phyloP scores from a whole-genome alignment of 306 rosid species.

The Echinosophora koreensis region DNA sequence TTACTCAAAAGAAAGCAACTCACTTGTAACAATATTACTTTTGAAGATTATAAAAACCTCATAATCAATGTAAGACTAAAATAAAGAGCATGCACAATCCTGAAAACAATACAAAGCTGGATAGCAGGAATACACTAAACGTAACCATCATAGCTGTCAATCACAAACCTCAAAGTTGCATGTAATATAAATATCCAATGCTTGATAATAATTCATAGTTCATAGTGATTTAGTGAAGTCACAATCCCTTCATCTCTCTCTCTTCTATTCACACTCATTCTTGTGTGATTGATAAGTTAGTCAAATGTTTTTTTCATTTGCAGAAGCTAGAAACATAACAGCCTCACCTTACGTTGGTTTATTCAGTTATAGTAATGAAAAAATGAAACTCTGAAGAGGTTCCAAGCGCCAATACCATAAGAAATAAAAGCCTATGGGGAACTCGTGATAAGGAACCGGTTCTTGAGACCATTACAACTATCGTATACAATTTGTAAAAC shows the following conservation, averaged over 20 bases:
- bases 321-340: not conserved
- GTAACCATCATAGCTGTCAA: constrained; percentile 23
- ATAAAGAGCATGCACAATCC: constrained; percentile 10
- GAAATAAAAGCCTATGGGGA: not conserved
- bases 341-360: not conserved
- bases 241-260: not conserved
- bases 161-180: not conserved
- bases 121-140: constrained; percentile 15
- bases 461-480: not conserved
- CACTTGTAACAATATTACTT: constrained; percentile 12
- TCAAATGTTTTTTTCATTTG: constrained; percentile 2
- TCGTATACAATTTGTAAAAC: not conserved
- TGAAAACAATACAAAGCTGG: constrained; percentile 1
- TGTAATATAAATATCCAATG: constrained; percentile 10
- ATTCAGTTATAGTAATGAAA: not conserved
- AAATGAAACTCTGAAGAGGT: not conserved
- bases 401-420: not conserved
- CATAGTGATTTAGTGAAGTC: constrained; percentile 6
- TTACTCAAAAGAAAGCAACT: constrained; percentile 42
- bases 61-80: constrained; percentile 20
- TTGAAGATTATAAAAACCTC: constrained; percentile 35
- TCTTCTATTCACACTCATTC: constrained; percentile 12
- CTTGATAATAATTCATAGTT: not conserved
- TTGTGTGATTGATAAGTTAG: constrained; percentile 1
- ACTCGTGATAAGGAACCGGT: not conserved